Evolutionary conservation across 805 yeast species (phyloP), one percentile per base, ranked within the genome.

Genomic region (Spathaspora gorwiae): DNA sequence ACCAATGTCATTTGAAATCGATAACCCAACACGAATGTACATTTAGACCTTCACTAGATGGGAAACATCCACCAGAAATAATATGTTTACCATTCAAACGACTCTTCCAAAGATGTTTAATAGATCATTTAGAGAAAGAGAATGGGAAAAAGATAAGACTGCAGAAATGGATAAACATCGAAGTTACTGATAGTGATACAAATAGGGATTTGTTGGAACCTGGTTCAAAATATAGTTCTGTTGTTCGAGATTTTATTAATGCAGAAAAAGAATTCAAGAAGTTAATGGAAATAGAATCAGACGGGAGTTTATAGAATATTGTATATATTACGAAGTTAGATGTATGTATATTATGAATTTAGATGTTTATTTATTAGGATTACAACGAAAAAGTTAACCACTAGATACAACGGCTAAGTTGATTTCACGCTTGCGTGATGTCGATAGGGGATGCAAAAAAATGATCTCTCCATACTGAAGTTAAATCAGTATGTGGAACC

Each of bases 401-500:
- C 24, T 5, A 19, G 2, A 19, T 5, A 19, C 5, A 19, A 19
- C 24, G 24, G 24, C 24, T 19, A 19, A 19, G 24, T 19, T 19
- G 24, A 19, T 19, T 19, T 19, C 24, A 19, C 24, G 24, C 24
- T 19, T 19, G 24, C 2, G 24, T 19, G 24, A 19, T 2, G 24
- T 19, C 24, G 24, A 19, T 5, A 19, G 24, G 24, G 24, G 24
- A 19, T 19, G 24, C 24, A 19, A 19, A 19, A 19, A 5, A 19
- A 36, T 12, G 13, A 11, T 35, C 15, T 15, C 30, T 24, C n/a
- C 7, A 19, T 5, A 24, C 6, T 6, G 26, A 36, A 36, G 24
- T 29, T 14, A 26, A 36, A 38, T 40, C 55, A 66, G 56, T 82
- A 87, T 10, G 83, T 79, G 33, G 84, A 67, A 8, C 97, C 97